Base-by-base conservation (phyloP, 441 rosid species). In the Aquilaria agallochum region DNA sequence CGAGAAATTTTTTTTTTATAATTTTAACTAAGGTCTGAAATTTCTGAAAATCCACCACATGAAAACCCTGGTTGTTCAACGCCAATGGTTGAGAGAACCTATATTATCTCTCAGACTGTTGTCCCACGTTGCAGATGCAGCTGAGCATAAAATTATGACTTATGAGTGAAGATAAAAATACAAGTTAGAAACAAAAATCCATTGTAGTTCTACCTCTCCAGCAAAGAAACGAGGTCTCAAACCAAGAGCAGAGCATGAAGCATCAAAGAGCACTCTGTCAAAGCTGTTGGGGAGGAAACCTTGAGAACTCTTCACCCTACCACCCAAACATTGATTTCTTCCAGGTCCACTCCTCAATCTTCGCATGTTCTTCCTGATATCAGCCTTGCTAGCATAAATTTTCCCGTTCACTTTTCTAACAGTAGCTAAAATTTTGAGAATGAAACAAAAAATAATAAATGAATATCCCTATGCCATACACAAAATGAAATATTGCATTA, bases 191-290 rank as follows among this genome's bases (percentile, higher is more conserved):
- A 7, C 31, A 64, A 14, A 15, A 20, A 48, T 33, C 15, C 15
- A 49, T 14, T 42, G 40, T 27, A 40, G 55, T 63, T 75, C 36
- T 83, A 95, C 99, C 97, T 86, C 85, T 56, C 83, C 88, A 68
- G 88, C 81, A 69, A 87, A 94, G 62, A 94, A 88, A 55, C 97
- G 81, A 59, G 99, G 99, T 68, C 99, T 83, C 83, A 91, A 75
- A 64, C 97, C 97, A 73, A 95, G 99, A 75, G 99, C 97, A 70
- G 99, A 95, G 66, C 99, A 91, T 12, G 99, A 97, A 73, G 97
- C 96, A 69, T 94, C 99, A 50, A 94, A 90, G 67, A 94, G 96
- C 60, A 91, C 94, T 34, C 97, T 76, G 71, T 94, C 97, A 64
- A 94, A 94, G 76, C 96, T 91, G 62, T 81, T 72, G 51, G 94